These are phyloP conservation scores for Trametes cubensis DNA, from an alignment of 768 basidiomycete genomes.

Conservation along the genomic window DNA sequence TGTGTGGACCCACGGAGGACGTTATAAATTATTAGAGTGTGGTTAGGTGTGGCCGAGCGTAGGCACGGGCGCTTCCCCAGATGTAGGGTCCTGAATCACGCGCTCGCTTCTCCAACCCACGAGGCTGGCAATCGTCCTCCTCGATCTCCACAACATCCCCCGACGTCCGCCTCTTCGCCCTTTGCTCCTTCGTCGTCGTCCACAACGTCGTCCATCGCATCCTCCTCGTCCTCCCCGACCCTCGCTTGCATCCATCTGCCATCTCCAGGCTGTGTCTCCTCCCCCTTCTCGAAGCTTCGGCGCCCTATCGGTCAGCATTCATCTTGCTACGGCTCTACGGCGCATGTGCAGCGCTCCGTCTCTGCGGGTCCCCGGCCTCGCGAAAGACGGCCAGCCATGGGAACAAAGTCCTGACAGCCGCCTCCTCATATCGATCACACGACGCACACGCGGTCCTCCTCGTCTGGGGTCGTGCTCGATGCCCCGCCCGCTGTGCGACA, in stretches of 20 bases:
- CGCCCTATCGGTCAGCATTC: not conserved
- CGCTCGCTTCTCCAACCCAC: slow-evolving; percentile 9
- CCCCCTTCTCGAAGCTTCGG: slow-evolving; percentile 2
- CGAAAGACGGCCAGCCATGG: slow-evolving; percentile 15
- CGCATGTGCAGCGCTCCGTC: slow-evolving; percentile 16
- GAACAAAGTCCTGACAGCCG: slow-evolving; percentile 23
- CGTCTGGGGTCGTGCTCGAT: slow-evolving; percentile 16
- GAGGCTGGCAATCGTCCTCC: slow-evolving; percentile 14
- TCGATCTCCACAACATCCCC: not conserved
- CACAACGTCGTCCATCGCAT: not conserved
- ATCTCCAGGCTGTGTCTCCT: not conserved
- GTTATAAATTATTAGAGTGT: not conserved
- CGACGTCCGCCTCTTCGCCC: not conserved
- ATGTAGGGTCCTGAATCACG: slow-evolving; percentile 21
- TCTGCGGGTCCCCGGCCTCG: slow-evolving; percentile 1
- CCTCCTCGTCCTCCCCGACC: not conserved
- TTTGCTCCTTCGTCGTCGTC: not conserved
- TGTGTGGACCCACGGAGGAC: not conserved
- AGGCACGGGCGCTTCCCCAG: slow-evolving; percentile 8
- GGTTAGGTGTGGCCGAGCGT: slow-evolving; percentile 3
- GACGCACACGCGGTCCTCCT: slow-evolving; percentile 20
- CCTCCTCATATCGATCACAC: slow-evolving; percentile 21
- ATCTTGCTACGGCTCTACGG: slow-evolving; percentile 3
- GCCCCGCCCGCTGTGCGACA: slow-evolving; percentile 19
- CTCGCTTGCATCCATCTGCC: not conserved